phyloP scores from a whole-genome alignment of 129 eudicot genomes.

The Glebionis coronaria region DNA sequence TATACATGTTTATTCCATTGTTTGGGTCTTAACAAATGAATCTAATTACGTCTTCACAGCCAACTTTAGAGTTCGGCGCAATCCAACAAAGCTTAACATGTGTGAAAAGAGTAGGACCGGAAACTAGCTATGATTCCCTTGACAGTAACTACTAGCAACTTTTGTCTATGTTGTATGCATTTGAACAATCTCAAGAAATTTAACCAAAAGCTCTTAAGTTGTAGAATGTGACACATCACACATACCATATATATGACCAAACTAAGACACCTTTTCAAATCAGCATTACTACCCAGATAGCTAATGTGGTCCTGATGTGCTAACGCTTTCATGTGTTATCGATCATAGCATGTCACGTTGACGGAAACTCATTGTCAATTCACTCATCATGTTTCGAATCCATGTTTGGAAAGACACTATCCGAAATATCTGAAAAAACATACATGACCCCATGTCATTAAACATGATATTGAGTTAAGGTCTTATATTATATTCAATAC shows the following conservation, averaged over 20 bases:
- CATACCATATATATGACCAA: constrained; percentile 7
- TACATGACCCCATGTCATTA: not conserved
- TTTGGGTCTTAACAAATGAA: too few species aligned
- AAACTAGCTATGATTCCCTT: too few species aligned
- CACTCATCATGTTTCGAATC: constrained; percentile 5
- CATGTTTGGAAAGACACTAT: not conserved
- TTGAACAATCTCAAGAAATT: not conserved
- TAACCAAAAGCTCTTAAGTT: not conserved
- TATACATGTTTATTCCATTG: too few species aligned
- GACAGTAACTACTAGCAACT: too few species aligned
- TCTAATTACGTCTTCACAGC: too few species aligned
- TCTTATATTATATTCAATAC: too few species aligned
- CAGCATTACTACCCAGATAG: constrained; percentile 1
- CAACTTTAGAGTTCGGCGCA: too few species aligned
- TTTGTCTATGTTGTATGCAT: too few species aligned
- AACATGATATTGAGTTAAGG: too few species aligned
- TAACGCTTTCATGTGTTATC: constrained; percentile 12
- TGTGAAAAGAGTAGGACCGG: too few species aligned
- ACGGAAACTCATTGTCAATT: not conserved
- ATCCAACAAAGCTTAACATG: too few species aligned
- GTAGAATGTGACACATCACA: constrained; percentile 9
- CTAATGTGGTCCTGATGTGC: constrained; percentile 8
- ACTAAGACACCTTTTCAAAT: constrained; percentile 8
- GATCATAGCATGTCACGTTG: not conserved
- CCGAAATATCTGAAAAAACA: not conserved